Percentiles rank a stretch among this genome's conserved stretches.
These are phyloP conservation scores for Butyriboletus loyo DNA, from an alignment of 768 basidiomycete genomes.

Conservation along the genomic window DNA sequence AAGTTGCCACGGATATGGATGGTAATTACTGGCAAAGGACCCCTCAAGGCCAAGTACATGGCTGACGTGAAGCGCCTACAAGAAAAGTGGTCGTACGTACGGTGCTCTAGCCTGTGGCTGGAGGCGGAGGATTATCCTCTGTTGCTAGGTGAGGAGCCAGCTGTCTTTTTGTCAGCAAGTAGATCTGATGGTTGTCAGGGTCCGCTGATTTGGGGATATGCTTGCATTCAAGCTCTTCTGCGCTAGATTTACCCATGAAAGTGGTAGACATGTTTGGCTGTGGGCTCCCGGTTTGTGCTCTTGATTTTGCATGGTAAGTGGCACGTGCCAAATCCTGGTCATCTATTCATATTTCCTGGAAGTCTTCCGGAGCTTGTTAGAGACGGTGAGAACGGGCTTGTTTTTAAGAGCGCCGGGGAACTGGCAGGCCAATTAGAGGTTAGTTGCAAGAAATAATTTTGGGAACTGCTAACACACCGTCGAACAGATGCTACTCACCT, in stretches of 20 bases:
- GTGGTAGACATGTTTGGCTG: slow-evolving; percentile 99
- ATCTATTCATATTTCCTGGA: slow-evolving; percentile 2
- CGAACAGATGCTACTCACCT: slow-evolving; percentile 50
- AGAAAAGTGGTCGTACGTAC: slow-evolving; percentile 67
- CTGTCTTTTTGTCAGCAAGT: background rate
- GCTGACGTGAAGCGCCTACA: slow-evolving; percentile 55
- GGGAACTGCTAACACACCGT: background rate
- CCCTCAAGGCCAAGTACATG: slow-evolving; percentile 74
- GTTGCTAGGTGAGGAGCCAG: slow-evolving; percentile 59
- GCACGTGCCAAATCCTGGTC: background rate
- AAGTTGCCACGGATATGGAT: slow-evolving; percentile 74
- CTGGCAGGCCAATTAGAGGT: slow-evolving; percentile 70
- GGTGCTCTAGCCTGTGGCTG: slow-evolving; percentile 83
- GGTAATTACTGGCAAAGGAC: slow-evolving; percentile 89
- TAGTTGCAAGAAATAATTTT: background rate
- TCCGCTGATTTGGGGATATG: slow-evolving; percentile 91
- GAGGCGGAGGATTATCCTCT: slow-evolving; percentile 88
- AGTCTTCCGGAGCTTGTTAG: slow-evolving; percentile 88
- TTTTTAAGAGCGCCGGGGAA: slow-evolving; percentile 66
- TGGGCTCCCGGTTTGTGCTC: slow-evolving; percentile 87
- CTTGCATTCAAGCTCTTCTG: slow-evolving; percentile 87
- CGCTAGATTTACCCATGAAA: slow-evolving; percentile 96
- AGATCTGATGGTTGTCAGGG: slow-evolving; percentile 43
- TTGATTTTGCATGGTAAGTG: slow-evolving; percentile 80
- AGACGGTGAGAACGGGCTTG: slow-evolving; percentile 77